A percentile compares a stretch with the other conserved stretches of the same genome.
Conservation (phyloP, 164 flowering plant genomes). For the Hamamelis virginiana region DNA sequence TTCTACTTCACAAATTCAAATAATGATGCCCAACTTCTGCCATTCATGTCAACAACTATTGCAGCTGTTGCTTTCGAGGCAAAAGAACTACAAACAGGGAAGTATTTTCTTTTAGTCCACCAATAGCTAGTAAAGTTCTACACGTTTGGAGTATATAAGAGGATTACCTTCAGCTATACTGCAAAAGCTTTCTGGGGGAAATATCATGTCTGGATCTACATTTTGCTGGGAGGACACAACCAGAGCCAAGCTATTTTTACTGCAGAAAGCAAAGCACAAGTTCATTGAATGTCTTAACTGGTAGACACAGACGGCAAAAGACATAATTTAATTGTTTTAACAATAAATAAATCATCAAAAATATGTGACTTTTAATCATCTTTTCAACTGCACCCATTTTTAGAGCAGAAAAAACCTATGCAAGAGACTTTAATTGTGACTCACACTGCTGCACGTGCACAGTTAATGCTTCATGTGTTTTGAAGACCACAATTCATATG, state of each 20-base stretch:
- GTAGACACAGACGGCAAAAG: too few species aligned
- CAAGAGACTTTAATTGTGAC: neutral
- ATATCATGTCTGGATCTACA: conserved; percentile 49
- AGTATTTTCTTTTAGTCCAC: neutral
- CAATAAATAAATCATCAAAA: neutral
- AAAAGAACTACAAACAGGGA: conserved; percentile 27
- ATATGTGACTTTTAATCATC: too few species aligned
- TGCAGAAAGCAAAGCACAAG: conserved; percentile 28
- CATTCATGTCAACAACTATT: conserved; percentile 7
- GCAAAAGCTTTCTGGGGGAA: conserved; percentile 53
- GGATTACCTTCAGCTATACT: conserved; percentile 56
- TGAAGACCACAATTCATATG: neutral
- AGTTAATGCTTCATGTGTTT: neutral
- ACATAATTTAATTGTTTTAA: too few species aligned
- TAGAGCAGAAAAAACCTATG: neutral
- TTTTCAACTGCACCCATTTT: neutral
- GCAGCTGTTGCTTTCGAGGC: conserved; percentile 27
- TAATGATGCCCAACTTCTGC: neutral
- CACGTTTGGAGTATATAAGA: neutral
- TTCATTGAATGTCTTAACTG: neutral
- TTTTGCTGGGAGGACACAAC: conserved; percentile 41
- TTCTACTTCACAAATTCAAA: neutral
- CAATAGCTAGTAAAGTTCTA: neutral
- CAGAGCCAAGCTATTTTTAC: conserved; percentile 45
- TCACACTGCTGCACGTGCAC: too few species aligned